phyloP scores from a whole-genome alignment of 345 rosid species.

The Citrus trifoliata region DNA sequence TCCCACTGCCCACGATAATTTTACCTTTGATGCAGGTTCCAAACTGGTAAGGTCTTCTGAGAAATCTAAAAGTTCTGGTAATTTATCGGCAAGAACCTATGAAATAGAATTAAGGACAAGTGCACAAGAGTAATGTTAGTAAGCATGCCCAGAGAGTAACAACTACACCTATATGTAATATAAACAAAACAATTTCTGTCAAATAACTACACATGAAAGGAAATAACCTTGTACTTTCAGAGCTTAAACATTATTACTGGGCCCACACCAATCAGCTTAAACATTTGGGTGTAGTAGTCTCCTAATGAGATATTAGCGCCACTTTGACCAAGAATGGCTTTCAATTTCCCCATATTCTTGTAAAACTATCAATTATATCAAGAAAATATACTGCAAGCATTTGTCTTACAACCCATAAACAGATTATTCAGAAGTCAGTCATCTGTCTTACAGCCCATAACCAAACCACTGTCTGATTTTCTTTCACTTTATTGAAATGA shows the following conservation, averaged over 20 bases:
- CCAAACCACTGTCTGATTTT: background rate
- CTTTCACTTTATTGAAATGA: background rate
- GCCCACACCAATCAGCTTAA: background rate
- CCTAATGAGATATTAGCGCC: background rate
- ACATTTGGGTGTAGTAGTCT: background rate
- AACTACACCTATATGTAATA: background rate
- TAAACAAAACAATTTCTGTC: background rate
- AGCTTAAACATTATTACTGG: background rate
- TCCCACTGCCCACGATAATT: background rate
- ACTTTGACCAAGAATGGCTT: background rate
- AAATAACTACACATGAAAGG: background rate
- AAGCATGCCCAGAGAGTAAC: background rate
- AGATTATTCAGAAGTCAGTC: no score
- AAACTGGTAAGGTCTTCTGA: constrained; percentile 58
- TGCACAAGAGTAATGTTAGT: background rate
- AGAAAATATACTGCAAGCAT: no score
- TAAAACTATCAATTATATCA: background rate
- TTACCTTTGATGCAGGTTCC: constrained; percentile 81
- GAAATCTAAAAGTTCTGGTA: constrained; percentile 83
- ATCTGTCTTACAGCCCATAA: background rate
- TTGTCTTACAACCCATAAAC: no score
- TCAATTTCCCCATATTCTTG: background rate
- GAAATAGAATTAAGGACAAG: constrained; percentile 15
- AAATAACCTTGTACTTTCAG: background rate
- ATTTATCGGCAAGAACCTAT: constrained; percentile 85